Base-by-base conservation (phyloP, 129 eudicot genomes). In the Sambucus nigra region DNA sequence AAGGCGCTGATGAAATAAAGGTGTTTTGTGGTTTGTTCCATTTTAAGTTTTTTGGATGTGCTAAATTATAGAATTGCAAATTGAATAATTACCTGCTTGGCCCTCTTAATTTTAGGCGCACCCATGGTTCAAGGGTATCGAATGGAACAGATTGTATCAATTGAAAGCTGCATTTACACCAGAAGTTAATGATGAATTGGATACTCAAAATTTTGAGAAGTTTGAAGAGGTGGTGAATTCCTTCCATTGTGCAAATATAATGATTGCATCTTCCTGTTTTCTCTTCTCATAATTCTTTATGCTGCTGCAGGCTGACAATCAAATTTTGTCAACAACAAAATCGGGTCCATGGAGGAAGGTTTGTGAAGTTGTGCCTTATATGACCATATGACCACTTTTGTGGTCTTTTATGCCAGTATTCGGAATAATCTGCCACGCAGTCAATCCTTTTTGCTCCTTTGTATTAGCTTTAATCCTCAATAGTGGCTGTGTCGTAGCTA, bases 291-390 rank as follows among this genome's bases (percentile, higher is more conserved):
- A 11, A 10, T 15, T 26, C 13, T 27, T 66, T 54, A 53, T 53
- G 68, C 26, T 31, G 45, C 31, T 53, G 74, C 74, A 87, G 96
- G 64, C 75, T 41, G 96, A 87, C 69, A 83, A 69, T 76, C 94
- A 87, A 74, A 61, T 72, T 26, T 57, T 75, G 13, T 70, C 83
- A 20, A 23, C 85, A 53, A 35, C 96, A 64, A 87, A 76, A 65
- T 74, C 96, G 41, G 94, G 96, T 62, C 96, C 94, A 47, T 87
- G 96, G 96, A 77, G 94, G 72, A 87, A 87, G 96, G 96, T 87
- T 60, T 18, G 94, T 80, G 38, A 47, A 21, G 39, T 45, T 46
- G 24, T 11, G 19, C 42, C 25, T 0, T 19, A 11, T 17, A 17
- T 15, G 5, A 16, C 10, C 10, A 27, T 53, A 5, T 1, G 7